Base-by-base conservation (phyloP, 1,284 basidiomycete species). In the Moniliophthora roreri region DNA sequence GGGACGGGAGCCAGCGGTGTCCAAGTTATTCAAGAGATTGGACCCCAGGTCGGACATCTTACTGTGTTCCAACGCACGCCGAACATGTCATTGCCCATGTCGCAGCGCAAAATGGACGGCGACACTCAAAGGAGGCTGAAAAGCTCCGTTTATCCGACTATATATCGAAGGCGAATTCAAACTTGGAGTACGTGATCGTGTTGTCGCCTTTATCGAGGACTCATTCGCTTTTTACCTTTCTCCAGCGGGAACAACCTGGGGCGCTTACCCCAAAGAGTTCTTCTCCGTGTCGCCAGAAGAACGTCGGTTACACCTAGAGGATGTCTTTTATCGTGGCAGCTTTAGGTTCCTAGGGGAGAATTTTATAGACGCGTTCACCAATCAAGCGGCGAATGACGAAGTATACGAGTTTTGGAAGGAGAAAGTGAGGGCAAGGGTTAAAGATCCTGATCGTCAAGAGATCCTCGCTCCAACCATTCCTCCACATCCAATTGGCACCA, bases 51-150 rank as follows among this genome's bases (percentile, higher is more conserved):
- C 13, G 24, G 40, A 3, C 62, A 65, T 41, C 60, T 66, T 35
- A 64, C 64, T 5, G 61, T 65, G 21, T 66, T 64, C 55, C 65
- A 65, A 50, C 65, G 65, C 10, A 65, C 62, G 4, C 61, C 63
- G 1, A 64, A 64, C 18, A 42, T 63, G 18, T 58, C 62, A 2
- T 18, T 66, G 16, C 60, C 63, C 1, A 59, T 65, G 62, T 24
- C 34, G n/a, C 64, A 65, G 51, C 23, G 54, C 32, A 39, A 50
- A 21, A 34, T 62, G 21, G 49, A 49, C 34, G 46, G 20, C 8
- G 45, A 39, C 4, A 46, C 35, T 16, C 58, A 65, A 23, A 44
- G 42, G 9, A 45, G 60, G 41, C 51, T 59, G 53, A 64, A 64
- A 49, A 36, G 56, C 13, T 18, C 35, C 7, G 20, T 60, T 6